phyloP scores from a whole-genome alignment of 371 early-diverging fungal genomes.

The Circinella minor region DNA sequence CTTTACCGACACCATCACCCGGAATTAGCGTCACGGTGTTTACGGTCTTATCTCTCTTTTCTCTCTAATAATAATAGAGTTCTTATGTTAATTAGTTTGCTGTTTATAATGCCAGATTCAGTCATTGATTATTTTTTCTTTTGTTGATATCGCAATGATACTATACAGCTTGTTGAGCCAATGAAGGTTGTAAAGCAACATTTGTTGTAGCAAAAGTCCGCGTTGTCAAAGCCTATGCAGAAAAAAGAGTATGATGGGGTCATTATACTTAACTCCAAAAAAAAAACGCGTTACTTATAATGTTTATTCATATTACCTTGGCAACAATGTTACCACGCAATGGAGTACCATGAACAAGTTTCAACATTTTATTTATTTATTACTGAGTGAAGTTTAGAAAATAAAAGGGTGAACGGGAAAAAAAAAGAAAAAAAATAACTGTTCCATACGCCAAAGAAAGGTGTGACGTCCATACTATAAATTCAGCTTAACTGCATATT shows the following conservation, averaged over 20 bases:
- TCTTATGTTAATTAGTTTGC: no score
- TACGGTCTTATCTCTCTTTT: slow-evolving; percentile 19
- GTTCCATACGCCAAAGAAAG: neutral
- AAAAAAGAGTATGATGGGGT: neutral
- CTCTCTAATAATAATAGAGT: neutral
- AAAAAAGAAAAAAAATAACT: neutral
- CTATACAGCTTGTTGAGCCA: slow-evolving; percentile 9
- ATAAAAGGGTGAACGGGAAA: neutral
- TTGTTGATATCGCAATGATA: neutral
- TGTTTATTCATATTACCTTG: neutral
- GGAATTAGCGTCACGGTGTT: slow-evolving; percentile 97
- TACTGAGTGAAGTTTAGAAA: neutral
- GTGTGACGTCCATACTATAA: neutral
- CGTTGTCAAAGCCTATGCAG: slow-evolving; percentile 6
- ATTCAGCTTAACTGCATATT: neutral
- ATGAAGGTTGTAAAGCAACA: slow-evolving; percentile 12
- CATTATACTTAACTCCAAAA: no score
- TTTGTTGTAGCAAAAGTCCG: slow-evolving; percentile 5
- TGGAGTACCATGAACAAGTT: neutral
- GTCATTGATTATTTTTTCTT: no score
- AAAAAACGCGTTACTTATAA: neutral
- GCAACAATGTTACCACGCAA: neutral
- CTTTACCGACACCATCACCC: slow-evolving; percentile 97
- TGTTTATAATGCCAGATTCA: no score
- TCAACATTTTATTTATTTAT: slow-evolving; percentile 1